phyloP scores from a whole-genome alignment of 2,329 filamentous ascomycete species.

The Sclerotinia borealis region DNA sequence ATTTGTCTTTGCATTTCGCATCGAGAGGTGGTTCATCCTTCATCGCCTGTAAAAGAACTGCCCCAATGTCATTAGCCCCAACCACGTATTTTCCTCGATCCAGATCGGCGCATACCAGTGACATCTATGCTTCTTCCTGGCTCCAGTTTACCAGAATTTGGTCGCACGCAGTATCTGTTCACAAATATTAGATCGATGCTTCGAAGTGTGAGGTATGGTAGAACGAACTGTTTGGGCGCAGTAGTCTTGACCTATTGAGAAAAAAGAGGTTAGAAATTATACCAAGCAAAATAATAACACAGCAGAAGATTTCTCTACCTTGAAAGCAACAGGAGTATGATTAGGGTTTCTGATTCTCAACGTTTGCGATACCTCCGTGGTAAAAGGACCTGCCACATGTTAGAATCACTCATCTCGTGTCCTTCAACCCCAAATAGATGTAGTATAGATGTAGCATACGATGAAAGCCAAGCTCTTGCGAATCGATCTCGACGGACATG shows the following conservation, averaged over 20 bases:
- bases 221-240: constrained; percentile 88
- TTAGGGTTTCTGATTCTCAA: constrained; percentile 61
- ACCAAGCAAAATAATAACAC: constrained; percentile 20
- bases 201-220: not conserved
- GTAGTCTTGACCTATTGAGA: constrained; percentile 85
- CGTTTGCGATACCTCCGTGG: constrained; percentile 57
- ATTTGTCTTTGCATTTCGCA: constrained; percentile 93
- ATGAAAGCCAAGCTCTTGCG: constrained; percentile 85
- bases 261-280: not conserved
- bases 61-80: constrained; percentile 18
- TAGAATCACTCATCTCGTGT: constrained; percentile 13
- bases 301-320: constrained; percentile 43
- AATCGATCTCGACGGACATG: constrained; percentile 96
- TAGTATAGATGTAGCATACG: constrained; percentile 53
- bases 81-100: not conserved
- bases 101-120: constrained; percentile 56
- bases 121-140: constrained; percentile 87
- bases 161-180: constrained; percentile 87
- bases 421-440: not conserved
- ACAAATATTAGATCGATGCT: not conserved
- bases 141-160: constrained; percentile 94
- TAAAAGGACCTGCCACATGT: constrained; percentile 53
- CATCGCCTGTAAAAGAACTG: constrained; percentile 96
- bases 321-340: constrained; percentile 59
- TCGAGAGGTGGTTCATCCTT: constrained; percentile 85